These are phyloP conservation scores for Ogataea pilisensis DNA, from an alignment of 805 yeast genomes.

Conservation along the genomic window DNA sequence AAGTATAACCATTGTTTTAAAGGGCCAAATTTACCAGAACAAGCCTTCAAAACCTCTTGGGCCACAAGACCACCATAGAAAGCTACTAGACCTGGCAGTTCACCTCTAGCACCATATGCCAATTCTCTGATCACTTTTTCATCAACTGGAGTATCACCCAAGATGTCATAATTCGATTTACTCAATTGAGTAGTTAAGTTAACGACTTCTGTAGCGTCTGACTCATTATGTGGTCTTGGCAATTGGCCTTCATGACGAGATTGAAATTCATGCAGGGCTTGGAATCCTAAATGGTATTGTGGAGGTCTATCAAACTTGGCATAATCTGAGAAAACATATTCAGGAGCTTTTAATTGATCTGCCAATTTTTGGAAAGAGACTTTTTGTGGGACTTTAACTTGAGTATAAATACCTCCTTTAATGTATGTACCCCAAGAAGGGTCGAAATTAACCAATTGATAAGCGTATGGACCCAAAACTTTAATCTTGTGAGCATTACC, in stretches of 20 bases:
- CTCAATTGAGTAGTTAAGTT: slow-evolving; percentile 57
- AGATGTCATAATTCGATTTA: slow-evolving; percentile 49
- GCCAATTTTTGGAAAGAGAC: slow-evolving; percentile 59
- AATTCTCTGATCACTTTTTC: slow-evolving; percentile 65
- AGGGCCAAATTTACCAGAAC: slow-evolving; percentile 94
- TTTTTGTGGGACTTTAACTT: slow-evolving; percentile 78
- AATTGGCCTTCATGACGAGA: slow-evolving; percentile 55
- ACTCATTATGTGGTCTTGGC: slow-evolving; percentile 73
- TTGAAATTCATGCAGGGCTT: slow-evolving; percentile 77
- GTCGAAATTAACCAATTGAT: slow-evolving; percentile 57
- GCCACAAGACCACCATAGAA: slow-evolving; percentile 93
- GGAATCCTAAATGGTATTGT: slow-evolving; percentile 88
- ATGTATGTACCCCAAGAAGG: slow-evolving; percentile 56
- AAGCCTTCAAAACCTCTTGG: slow-evolving; percentile 93
- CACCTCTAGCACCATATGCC: slow-evolving; percentile 86
- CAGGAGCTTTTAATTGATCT: slow-evolving; percentile 72
- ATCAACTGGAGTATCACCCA: slow-evolving; percentile 54
- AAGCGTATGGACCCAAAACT: slow-evolving; percentile 94
- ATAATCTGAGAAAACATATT: slow-evolving; percentile 75
- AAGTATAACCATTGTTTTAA: slow-evolving; percentile 87
- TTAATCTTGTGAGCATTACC: slow-evolving; percentile 71
- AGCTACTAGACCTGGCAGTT: slow-evolving; percentile 84
- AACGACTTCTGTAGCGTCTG: slow-evolving; percentile 67
- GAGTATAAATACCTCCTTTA: slow-evolving; percentile 87
- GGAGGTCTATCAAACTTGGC: slow-evolving; percentile 93